Base-by-base conservation (phyloP, 2,329 filamentous ascomycete genomes). In the Didymella glomerata region DNA sequence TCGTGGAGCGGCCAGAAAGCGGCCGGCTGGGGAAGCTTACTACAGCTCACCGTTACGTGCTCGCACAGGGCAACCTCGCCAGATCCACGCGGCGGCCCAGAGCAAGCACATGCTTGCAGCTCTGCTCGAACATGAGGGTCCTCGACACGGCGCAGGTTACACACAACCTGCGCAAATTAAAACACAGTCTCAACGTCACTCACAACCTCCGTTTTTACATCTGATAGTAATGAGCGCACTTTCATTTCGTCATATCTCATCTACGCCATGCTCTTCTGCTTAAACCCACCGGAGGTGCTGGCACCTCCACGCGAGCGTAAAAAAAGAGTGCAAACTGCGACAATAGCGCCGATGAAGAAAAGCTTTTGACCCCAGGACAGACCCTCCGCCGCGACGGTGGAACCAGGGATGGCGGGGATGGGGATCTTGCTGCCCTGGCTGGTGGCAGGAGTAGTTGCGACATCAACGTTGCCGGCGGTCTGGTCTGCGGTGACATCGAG, bases 341-440 rank as follows among this genome's bases (percentile, higher is more conserved):
- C 68, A 56, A 84, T 77, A 44, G 77, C 73, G 27, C 72, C 78
- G 48, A 81, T 61, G 60, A 82, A 72, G 60, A 80, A 77, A 34
- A 83, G 54, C 76, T 84, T 84, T 62, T 78, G 75, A 34, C 73
- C 66, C 58, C 76, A 63, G 52, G 78, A 80, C 52, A 83, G 68
- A 30, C 80, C 81, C 52, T 76, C 68, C 25, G 64, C 66, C 47
- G 61, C 59, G 25, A 59, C 44, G 25, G 60, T 32, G 18, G 60
- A 62, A 28, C 61, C 62, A 47, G 61, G 56, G 54, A 64, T 57
- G 24, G 60, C 61, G 38, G 68, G 57, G 25, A 66, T 65, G 25
- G 65, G 62, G 30, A 66, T 54, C 47, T 68, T 65, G 32, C 56
- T 59, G 65, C 44, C 49, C 55, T 64, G 45, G 60, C 52, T 53